Evolutionary conservation across 176 grass and related monocot genomes (phyloP).

Genomic region (Avena insularis): DNA sequence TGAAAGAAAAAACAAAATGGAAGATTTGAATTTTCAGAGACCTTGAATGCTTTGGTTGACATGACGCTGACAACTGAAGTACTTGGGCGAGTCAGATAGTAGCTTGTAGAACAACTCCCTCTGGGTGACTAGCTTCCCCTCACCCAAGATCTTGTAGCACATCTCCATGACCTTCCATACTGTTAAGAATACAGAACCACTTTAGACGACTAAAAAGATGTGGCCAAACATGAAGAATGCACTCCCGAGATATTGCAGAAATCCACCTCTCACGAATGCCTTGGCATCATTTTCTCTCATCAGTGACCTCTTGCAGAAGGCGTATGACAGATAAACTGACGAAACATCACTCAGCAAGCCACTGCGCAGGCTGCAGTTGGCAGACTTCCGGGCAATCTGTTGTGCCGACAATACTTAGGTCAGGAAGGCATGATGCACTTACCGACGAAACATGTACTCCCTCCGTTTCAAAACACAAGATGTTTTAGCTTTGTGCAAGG

Average conservation of each 20-base stretch:
- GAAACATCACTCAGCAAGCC: constrained; percentile 69
- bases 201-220: neutral
- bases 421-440: neutral
- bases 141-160: constrained; percentile 77
- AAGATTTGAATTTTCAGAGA: neutral
- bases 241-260: neutral
- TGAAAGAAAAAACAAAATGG: neutral
- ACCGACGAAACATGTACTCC: neutral
- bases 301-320: constrained; percentile 79
- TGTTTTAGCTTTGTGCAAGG: too few relatives aligned
- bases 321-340: constrained; percentile 73
- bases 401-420: neutral
- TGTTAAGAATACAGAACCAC: constrained; percentile 32
- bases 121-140: constrained; percentile 80
- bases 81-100: constrained; percentile 66
- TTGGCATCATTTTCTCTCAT: constrained; percentile 62
- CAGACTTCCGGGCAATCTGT: constrained; percentile 65
- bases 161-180: constrained; percentile 95
- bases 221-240: neutral
- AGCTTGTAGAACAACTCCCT: constrained; percentile 91
- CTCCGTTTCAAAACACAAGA: too few relatives aligned
- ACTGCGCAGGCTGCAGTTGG: constrained; percentile 63
- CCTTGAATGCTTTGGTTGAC: constrained; percentile 79
- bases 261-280: constrained; percentile 70
- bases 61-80: constrained; percentile 77